Evolutionary conservation across 441 rosid genomes (phyloP).

Genomic region (Hura crepitans): DNA sequence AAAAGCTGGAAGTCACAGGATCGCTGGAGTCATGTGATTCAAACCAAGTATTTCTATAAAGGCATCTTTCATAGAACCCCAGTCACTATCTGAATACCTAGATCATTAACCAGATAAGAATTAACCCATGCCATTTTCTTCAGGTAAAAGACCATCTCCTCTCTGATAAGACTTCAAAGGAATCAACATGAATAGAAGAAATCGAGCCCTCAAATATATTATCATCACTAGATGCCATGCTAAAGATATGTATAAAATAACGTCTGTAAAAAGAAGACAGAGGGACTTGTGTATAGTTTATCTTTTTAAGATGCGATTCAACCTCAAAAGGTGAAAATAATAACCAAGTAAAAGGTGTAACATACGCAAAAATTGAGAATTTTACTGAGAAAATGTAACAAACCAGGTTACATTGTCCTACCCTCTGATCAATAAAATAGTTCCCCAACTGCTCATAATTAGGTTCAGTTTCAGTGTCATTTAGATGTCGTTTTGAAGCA

Average conservation of each 20-base stretch:
- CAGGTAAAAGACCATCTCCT: slow-evolving; percentile 48
- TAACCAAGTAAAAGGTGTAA: neutral
- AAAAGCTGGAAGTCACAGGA: slow-evolving; percentile 15
- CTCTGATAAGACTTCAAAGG: slow-evolving; percentile 28
- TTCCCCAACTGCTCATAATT: too few species aligned
- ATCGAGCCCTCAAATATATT: slow-evolving; percentile 31
- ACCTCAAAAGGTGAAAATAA: neutral
- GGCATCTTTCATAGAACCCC: slow-evolving; percentile 58
- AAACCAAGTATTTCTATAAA: slow-evolving; percentile 44
- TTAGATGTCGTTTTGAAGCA: neutral
- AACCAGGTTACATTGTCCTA: neutral
- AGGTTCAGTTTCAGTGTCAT: too few species aligned
- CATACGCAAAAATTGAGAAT: neutral
- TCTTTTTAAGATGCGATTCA: neutral
- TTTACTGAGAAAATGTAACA: neutral
- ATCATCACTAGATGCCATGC: slow-evolving; percentile 49
- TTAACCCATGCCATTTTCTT: slow-evolving; percentile 74
- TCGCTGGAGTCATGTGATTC: slow-evolving; percentile 24
- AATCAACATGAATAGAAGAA: slow-evolving; percentile 32
- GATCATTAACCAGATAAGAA: slow-evolving; percentile 59
- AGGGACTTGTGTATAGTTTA: neutral
- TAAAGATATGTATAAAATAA: slow-evolving; percentile 22
- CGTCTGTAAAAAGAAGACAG: slow-evolving; percentile 10
- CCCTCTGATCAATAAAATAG: neutral
- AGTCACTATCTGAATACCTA: slow-evolving; percentile 43